Percentiles rank a stretch among this genome's conserved stretches.
Conservation (phyloP, 176 grass and related monocot genomes). For the Bromus sterilis region DNA sequence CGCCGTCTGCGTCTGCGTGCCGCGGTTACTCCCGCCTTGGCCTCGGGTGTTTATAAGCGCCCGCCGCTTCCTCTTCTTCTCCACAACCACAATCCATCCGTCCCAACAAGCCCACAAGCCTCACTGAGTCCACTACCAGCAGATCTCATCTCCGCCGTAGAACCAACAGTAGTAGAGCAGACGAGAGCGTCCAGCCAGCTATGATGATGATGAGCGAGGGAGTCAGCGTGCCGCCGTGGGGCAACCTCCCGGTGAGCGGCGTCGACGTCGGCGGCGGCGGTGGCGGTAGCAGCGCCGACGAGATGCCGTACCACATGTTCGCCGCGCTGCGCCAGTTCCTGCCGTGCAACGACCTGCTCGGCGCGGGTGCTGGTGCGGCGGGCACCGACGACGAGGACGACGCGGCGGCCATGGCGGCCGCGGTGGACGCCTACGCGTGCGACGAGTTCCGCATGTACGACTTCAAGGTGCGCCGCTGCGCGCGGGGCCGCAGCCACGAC, state of each 20-base stretch:
- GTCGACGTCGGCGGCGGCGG: constrained; percentile 1
- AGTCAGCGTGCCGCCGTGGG: constrained; percentile 56
- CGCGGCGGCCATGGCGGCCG: constrained; percentile 8
- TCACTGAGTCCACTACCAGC: constrained; percentile 20
- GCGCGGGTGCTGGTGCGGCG: neutral
- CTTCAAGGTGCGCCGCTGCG: constrained; percentile 89
- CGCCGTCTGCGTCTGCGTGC: neutral
- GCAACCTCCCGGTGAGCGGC: constrained; percentile 36
- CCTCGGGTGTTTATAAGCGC: constrained; percentile 52
- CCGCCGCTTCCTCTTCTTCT: neutral
- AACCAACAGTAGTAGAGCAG: too few species aligned
- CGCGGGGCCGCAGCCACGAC: constrained; percentile 72
- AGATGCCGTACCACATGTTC: constrained; percentile 46
- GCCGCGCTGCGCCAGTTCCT: constrained; percentile 45
- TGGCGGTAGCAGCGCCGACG: constrained; percentile 25
- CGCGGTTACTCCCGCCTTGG: neutral
- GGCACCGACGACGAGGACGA: constrained; percentile 17
- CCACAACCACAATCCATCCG: neutral
- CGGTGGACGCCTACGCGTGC: constrained; percentile 51
- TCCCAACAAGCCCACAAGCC: neutral
- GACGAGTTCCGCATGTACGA: constrained; percentile 99
- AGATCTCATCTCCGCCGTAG: neutral
- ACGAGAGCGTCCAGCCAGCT: neutral
- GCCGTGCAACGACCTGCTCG: constrained; percentile 21
- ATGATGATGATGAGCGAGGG: constrained; percentile 79